Percentiles rank a stretch among this genome's conserved stretches.
Conservation (phyloP, 345 rosid species). For the Populus davidiana region DNA sequence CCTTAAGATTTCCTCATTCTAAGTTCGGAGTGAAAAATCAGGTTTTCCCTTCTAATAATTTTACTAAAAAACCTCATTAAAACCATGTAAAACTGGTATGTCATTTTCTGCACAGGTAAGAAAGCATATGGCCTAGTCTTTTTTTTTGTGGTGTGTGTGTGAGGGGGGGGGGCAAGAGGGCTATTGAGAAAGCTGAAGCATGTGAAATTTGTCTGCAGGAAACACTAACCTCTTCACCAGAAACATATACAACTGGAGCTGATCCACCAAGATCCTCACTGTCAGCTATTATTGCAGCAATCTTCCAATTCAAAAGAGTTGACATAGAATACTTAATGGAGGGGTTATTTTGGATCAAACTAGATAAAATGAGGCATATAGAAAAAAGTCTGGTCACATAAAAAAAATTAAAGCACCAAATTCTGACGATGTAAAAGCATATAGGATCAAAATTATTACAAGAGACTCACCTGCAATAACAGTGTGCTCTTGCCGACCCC, state of each 20-base stretch:
- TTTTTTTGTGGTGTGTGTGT: no score
- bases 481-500: conserved; percentile 97
- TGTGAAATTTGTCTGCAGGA: neutral
- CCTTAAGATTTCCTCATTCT: neutral
- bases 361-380: neutral
- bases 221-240: conserved; percentile 86
- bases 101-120: no score
- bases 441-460: neutral
- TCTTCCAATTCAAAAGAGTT: conserved; percentile 42
- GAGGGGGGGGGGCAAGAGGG: no score
- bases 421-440: neutral
- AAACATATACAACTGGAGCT: conserved; percentile 77
- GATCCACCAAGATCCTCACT: conserved; percentile 46
- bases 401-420: neutral
- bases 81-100: neutral
- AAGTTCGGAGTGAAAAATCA: neutral
- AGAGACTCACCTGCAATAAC: conserved; percentile 63
- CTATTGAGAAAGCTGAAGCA: neutral
- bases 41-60: no score
- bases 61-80: neutral
- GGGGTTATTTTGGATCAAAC: neutral
- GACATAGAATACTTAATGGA: conserved; percentile 12
- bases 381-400: neutral
- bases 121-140: no score
- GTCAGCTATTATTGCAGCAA: conserved; percentile 69